Conservation (phyloP, 2,329 filamentous ascomycete species). For the Golovinomyces cichoracearum region DNA sequence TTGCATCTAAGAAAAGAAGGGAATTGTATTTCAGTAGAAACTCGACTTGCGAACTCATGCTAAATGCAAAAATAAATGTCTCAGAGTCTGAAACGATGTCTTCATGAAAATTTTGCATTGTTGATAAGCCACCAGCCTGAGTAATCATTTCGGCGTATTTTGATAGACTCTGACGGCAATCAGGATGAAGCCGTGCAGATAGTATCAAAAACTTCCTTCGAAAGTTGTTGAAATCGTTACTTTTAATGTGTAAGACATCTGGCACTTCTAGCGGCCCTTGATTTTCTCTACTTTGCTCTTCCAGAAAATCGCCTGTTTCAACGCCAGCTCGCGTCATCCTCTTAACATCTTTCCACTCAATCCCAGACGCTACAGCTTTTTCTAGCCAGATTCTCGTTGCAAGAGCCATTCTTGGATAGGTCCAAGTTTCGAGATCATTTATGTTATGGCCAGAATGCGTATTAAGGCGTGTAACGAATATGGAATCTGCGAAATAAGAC, state of each 20-base stretch:
- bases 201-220: background rate
- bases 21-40: background rate
- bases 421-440: background rate
- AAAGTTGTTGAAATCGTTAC: constrained; percentile 24
- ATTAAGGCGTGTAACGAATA: background rate
- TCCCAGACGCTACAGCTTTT: background rate
- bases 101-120: background rate
- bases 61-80: background rate
- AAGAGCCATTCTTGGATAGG: background rate
- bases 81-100: background rate
- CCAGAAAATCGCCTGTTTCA: background rate
- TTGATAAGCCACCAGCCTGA: background rate
- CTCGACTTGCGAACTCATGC: background rate
- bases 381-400: background rate
- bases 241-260: constrained; percentile 4
- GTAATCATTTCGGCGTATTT: background rate
- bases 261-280: background rate
- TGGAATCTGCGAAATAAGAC: background rate
- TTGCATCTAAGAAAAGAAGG: background rate
- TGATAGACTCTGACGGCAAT: background rate
- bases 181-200: background rate
- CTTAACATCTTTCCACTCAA: background rate
- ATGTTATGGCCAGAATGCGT: background rate
- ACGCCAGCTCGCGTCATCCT: background rate
- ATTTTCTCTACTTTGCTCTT: background rate